Base-by-base conservation (phyloP, 2,329 filamentous ascomycete genomes). In the Zymoseptoria brevis region DNA sequence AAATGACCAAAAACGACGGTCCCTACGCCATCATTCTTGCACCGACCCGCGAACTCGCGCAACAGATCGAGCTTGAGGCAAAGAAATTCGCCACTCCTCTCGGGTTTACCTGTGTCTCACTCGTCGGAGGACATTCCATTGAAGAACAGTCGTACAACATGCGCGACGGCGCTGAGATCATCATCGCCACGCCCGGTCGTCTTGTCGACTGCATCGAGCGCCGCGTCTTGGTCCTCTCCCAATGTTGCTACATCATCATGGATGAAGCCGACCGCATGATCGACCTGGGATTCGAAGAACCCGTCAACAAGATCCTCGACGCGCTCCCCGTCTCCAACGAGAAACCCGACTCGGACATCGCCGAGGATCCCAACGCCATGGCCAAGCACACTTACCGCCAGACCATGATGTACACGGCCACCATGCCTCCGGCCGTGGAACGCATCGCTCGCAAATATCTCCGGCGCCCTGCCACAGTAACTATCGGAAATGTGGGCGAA, bases 321-420 rank as follows among this genome's bases (percentile, higher is more conserved):
- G 93, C 94, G 1, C 83, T 99, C 1, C 94, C 94, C 0, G 90
- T 96, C 7, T 81, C 83, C 54, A 97, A 99, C 75, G 90, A 96
- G 75, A 99, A 97, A 75, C 94, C 94, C 0, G 94, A 99, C 74
- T 88, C 84, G 0, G 93, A 97, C 11, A 90, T 89, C 56, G 94
- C 94, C 5, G 94, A 99, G 74, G 84, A 97, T 71, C 80, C 89
- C 0, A 79, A 83, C 58, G 85, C 87, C n/a, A 97, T 97, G 93
- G 87, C 86, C 67, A 82, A 84, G 59, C 88, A 88, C 68, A 77
- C 96, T 1, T 97, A 97, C 77, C 82, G 94, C 60, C 93, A 99
- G 75, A 99, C 94, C 0, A 99, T 99, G 94, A 99, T 99, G 94
- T 99, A 97, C 84, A 97, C 94, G 65, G 94, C 94, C 56, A 99